Evolutionary conservation across 1,284 basidiomycete genomes (phyloP), one percentile per base, ranked within the genome.

Genomic region (Ganoderma lucidum): DNA sequence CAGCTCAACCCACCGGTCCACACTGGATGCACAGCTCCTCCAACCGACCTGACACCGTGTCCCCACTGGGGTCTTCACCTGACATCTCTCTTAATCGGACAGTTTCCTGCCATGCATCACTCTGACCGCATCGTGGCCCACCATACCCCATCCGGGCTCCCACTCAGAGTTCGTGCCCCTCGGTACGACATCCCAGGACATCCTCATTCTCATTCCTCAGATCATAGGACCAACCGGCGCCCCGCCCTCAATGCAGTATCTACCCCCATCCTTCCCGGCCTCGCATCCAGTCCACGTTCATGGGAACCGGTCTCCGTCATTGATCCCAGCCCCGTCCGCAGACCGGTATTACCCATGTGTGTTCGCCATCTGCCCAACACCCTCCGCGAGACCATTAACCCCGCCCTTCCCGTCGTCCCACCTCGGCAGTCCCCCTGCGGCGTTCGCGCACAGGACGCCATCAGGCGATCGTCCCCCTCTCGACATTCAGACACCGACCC

Each of bases 141-240:
- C 70, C 71, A 72, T 74, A 63, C 69, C 71, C 64, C 42, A 67
- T 74, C 69, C 32, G 69, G 73, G 39, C 12, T 41, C 39, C 39
- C 39, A 41, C 66, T 17, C 48, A 19, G 28, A 14, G 23, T 67
- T 66, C 68, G 53, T 65, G 63, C 35, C 67, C 63, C 61, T 51
- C 63, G 58, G 68, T 64, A 69, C 65, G 66, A 67, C 72, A 68
- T 63, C 56, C 67, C 41, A 64, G 63, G 53, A 19, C 67, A 64
- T 69, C 48, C 69, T 19, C 67, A 62, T 69, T 69, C 70, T 59
- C 74, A 65, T 65, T 64, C 69, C 51, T 61, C 55, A 65, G 68
- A 72, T 77, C 76, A 77, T 63, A 72, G 65, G 76, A 75, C 76
- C 72, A 15, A 51, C 68, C 71, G 71, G 75, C 75, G 75, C 76